phyloP scores from a whole-genome alignment of 2,329 filamentous ascomycete genomes.

The Aureobasidium sp. region DNA sequence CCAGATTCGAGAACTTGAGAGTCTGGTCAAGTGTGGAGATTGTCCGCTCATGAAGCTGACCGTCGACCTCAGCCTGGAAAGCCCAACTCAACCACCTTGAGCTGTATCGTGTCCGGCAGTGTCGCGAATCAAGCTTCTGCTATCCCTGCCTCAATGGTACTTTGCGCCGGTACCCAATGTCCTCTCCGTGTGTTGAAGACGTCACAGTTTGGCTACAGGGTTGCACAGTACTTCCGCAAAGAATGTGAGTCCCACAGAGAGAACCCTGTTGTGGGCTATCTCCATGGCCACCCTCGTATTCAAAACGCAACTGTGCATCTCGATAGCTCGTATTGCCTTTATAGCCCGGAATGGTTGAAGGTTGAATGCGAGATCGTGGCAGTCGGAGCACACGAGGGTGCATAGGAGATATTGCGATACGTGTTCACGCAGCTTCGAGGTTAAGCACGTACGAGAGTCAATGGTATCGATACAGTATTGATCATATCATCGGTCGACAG shows the following conservation, averaged over 20 bases:
- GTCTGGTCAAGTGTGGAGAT: conserved; percentile 41
- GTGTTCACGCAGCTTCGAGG: background rate
- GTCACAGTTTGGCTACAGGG: too few relatives aligned
- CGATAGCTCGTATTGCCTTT: too few relatives aligned
- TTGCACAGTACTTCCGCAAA: too few relatives aligned
- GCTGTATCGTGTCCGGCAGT: background rate
- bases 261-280: too few relatives aligned
- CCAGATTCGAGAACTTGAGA: conserved; percentile 37
- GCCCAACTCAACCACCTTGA: conserved; percentile 6
- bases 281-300: too few relatives aligned
- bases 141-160: background rate
- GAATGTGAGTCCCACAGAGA: too few relatives aligned
- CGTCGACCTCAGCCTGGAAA: conserved; percentile 30
- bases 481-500: background rate
- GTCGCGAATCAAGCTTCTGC: background rate
- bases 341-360: too few relatives aligned
- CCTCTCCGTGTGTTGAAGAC: too few relatives aligned
- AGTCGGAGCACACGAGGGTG: background rate
- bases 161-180: background rate
- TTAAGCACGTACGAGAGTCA: background rate
- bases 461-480: background rate
- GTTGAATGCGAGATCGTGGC: too few relatives aligned
- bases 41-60: conserved; percentile 40
- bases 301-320: too few relatives aligned
- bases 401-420: background rate